Conservation (phyloP, 495 filamentous ascomycete genomes). For the Penicillium subrubescens region DNA sequence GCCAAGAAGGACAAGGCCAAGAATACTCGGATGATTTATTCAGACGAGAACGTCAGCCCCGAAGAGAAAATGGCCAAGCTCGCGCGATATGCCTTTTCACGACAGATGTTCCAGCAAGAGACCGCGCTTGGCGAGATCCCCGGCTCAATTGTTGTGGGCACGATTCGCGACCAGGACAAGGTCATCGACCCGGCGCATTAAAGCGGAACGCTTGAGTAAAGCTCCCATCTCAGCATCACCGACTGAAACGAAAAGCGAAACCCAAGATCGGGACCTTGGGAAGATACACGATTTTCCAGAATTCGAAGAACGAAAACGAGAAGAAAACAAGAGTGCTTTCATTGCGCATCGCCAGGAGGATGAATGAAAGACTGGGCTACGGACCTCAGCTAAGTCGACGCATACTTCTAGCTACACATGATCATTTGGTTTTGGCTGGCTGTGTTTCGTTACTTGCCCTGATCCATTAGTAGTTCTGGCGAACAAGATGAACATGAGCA, state of each 20-base stretch:
- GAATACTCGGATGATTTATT: conserved; percentile 72
- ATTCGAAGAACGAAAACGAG: neutral
- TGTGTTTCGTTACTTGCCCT: conserved; percentile 34
- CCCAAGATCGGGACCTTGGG: neutral
- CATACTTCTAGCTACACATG: conserved; percentile 38
- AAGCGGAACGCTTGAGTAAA: neutral
- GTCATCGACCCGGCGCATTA: conserved; percentile 42
- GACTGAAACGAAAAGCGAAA: neutral
- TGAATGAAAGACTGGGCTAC: neutral
- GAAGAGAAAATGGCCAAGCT: conserved; percentile 85
- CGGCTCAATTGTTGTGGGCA: conserved; percentile 38
- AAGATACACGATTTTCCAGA: neutral
- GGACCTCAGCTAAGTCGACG: conserved; percentile 51
- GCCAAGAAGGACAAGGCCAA: conserved; percentile 69
- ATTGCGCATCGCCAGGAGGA: neutral
- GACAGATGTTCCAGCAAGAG: conserved; percentile 43
- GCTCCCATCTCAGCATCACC: neutral
- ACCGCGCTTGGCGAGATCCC: conserved; percentile 42
- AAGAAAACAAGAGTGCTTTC: neutral
- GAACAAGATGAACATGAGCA: conserved; percentile 9
- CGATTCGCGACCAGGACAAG: conserved; percentile 39
- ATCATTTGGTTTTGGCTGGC: conserved; percentile 24
- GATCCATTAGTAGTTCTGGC: conserved; percentile 43
- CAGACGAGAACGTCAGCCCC: conserved; percentile 74
- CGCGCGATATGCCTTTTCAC: conserved; percentile 73